These are phyloP conservation scores for Naganishia sp. DNA, from an alignment of 1,284 basidiomycete genomes.

Conservation along the genomic window DNA sequence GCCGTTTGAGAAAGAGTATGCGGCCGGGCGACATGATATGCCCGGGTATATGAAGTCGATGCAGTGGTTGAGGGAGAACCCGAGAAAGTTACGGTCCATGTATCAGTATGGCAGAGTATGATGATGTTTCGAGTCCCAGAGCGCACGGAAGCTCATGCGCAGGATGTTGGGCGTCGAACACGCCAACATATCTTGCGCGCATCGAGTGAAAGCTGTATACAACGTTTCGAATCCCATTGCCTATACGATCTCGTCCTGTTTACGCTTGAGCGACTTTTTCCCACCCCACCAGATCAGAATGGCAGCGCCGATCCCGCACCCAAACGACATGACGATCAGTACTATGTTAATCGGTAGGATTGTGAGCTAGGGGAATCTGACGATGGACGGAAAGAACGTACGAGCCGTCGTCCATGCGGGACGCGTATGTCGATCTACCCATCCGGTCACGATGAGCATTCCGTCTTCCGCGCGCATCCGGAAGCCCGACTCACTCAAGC, in stretches of 20 bases:
- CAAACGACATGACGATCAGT: neutral
- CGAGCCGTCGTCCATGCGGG: too few species aligned
- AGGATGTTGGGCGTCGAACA: too few species aligned
- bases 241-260: too few species aligned
- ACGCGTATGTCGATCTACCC: too few species aligned
- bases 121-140: neutral
- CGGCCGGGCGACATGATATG: slow-evolving; percentile 24
- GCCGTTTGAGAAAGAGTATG: slow-evolving; percentile 21
- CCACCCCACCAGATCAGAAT: slow-evolving; percentile 10
- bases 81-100: slow-evolving; percentile 8
- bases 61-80: slow-evolving; percentile 15
- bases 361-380: too few species aligned
- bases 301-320: slow-evolving; percentile 1
- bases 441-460: too few species aligned
- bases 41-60: slow-evolving; percentile 19
- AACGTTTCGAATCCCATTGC: too few species aligned
- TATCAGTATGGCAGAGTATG: slow-evolving; percentile 1
- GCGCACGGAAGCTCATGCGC: too few species aligned
- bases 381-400: too few species aligned
- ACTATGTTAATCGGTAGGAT: too few species aligned
- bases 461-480: too few species aligned
- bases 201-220: too few species aligned
- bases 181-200: neutral
- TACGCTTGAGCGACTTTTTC: slow-evolving; percentile 6
- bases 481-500: neutral